Conservation (phyloP, 495 filamentous ascomycete genomes). For the Baudoinia panamericana region DNA sequence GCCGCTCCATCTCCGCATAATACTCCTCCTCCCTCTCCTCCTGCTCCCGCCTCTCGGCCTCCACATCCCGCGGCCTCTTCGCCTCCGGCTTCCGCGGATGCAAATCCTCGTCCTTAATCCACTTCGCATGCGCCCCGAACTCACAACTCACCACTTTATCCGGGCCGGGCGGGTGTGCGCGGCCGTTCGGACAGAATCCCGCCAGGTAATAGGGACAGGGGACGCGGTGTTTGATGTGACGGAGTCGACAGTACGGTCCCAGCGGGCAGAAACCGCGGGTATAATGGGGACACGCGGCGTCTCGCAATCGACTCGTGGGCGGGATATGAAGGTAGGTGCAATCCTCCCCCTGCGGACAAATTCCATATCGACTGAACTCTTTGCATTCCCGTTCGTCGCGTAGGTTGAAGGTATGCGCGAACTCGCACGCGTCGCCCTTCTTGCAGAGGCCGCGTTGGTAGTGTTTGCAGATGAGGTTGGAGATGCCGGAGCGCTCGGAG, state of each 20-base stretch:
- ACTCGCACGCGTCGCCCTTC: slow-evolving; percentile 90
- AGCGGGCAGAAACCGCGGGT: slow-evolving; percentile 90
- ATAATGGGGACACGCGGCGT: slow-evolving; percentile 81
- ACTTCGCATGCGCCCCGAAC: slow-evolving; percentile 68
- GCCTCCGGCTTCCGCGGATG: slow-evolving; percentile 50
- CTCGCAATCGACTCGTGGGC: slow-evolving; percentile 52
- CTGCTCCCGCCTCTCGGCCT: slow-evolving; percentile 34
- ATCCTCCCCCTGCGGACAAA: slow-evolving; percentile 92
- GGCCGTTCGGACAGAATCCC: slow-evolving; percentile 87
- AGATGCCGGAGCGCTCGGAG: slow-evolving; percentile 23
- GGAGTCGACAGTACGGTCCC: slow-evolving; percentile 72
- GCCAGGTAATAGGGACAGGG: slow-evolving; percentile 80
- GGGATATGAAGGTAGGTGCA: slow-evolving; percentile 93
- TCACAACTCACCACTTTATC: slow-evolving; percentile 39
- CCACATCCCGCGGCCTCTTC: slow-evolving; percentile 43
- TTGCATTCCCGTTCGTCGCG: slow-evolving; percentile 96
- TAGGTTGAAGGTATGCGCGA: slow-evolving; percentile 95
- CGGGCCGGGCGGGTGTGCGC: slow-evolving; percentile 23
- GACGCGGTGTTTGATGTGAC: slow-evolving; percentile 57
- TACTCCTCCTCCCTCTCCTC: slow-evolving; percentile 43
- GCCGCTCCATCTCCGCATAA: slow-evolving; percentile 32
- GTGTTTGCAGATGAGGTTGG: slow-evolving; percentile 76
- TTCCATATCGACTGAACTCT: slow-evolving; percentile 58
- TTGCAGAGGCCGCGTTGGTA: slow-evolving; percentile 96
- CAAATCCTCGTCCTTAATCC: slow-evolving; percentile 46